Conservation (phyloP, 2,329 filamentous ascomycete species). For the Colletotrichum sp. region DNA sequence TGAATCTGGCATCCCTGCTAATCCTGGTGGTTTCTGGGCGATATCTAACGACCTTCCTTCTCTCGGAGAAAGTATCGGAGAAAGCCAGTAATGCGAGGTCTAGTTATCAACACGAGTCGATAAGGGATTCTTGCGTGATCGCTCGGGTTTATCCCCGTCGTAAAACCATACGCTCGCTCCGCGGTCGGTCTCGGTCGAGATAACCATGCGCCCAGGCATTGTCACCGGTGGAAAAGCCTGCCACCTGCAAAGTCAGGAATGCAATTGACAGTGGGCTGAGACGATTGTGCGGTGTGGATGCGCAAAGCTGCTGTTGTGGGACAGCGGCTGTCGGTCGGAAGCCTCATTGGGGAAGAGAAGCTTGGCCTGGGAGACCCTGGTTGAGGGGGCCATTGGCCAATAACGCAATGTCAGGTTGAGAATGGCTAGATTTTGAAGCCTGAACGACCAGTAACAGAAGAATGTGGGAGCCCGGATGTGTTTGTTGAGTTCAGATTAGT, state of each 20-base stretch:
- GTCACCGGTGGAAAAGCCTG: neutral
- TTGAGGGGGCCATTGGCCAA: neutral
- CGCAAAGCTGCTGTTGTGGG: neutral
- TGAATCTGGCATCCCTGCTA: neutral
- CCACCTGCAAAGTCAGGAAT: neutral
- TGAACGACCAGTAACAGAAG: neutral
- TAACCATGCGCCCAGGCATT: neutral
- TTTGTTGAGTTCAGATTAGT: neutral
- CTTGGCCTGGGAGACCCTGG: neutral
- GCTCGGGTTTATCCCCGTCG: neutral
- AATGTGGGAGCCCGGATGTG: neutral
- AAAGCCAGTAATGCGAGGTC: neutral
- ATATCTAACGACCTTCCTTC: neutral
- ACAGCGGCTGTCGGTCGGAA: constrained; percentile 3
- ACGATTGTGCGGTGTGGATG: neutral
- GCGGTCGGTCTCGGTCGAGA: neutral
- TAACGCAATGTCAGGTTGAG: neutral
- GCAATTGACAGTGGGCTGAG: neutral
- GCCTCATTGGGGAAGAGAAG: neutral
- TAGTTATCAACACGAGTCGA: neutral
- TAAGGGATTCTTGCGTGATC: neutral
- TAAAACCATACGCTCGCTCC: neutral
- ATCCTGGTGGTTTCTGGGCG: neutral
- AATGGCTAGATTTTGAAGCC: neutral
- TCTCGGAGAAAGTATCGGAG: constrained; percentile 3